Percentiles rank a stretch among this genome's conserved stretches.
These are phyloP conservation scores for Ustilago hordei DNA, from an alignment of 1,284 basidiomycete genomes.

Conservation along the genomic window DNA sequence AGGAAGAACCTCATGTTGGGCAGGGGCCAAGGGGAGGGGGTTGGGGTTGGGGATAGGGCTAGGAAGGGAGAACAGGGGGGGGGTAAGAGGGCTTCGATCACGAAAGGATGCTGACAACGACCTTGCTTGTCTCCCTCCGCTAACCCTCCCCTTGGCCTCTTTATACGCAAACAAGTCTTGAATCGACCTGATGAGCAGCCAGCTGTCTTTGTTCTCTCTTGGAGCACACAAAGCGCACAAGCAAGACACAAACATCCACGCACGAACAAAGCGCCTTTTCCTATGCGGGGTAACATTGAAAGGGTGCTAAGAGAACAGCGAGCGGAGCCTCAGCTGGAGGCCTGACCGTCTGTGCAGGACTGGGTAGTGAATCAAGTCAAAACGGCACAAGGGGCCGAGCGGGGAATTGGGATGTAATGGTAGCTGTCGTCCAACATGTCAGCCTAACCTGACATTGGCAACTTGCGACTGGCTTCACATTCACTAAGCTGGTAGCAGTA, in stretches of 20 bases:
- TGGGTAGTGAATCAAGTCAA: background rate
- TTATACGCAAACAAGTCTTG: background rate
- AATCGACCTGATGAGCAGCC: background rate
- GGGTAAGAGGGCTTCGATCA: background rate
- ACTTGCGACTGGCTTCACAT: background rate
- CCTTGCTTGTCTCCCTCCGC: too few relatives aligned
- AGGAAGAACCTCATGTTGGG: constrained; percentile 24
- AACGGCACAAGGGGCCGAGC: background rate
- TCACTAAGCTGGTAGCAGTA: background rate
- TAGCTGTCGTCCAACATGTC: background rate
- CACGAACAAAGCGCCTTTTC: background rate
- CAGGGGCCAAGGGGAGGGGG: background rate
- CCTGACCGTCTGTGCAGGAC: background rate
- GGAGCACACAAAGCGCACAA: too few relatives aligned
- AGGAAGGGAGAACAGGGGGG: background rate
- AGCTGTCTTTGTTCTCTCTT: background rate
- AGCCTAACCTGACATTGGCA: background rate
- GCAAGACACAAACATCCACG: background rate
- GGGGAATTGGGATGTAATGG: background rate
- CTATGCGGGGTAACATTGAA: constrained; percentile 6
- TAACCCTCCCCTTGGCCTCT: background rate
- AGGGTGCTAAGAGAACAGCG: background rate
- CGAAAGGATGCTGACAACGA: background rate
- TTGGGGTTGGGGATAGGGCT: background rate
- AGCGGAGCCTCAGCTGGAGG: background rate